These are phyloP conservation scores for Quercus tomentella DNA, from an alignment of 331 rosid species.

Conservation along the genomic window DNA sequence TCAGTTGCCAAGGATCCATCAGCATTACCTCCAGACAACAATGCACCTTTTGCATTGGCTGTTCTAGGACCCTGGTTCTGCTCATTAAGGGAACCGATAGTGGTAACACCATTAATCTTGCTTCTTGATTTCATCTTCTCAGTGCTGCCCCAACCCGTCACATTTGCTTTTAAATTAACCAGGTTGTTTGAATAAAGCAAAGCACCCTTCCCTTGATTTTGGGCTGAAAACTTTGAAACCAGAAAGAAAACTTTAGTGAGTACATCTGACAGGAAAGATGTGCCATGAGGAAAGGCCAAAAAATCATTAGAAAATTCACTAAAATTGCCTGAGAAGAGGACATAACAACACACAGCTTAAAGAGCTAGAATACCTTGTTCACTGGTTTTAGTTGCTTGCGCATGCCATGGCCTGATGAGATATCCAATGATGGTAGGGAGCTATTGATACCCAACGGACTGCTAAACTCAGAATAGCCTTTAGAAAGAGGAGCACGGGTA, in stretches of 20 bases:
- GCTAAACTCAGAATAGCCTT: conserved; percentile 32
- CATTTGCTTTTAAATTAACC: conserved; percentile 37
- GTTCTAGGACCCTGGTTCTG: conserved; percentile 61
- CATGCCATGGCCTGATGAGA: conserved; percentile 39
- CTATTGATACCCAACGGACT: conserved; percentile 26
- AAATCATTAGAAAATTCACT: conserved; percentile 17
- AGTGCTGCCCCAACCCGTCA: conserved; percentile 51
- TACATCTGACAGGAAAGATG: conserved; percentile 47
- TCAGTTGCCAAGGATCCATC: conserved; percentile 16
- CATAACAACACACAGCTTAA: not conserved
- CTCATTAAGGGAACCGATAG: conserved; percentile 29
- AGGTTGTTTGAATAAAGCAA: conserved; percentile 45
- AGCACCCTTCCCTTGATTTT: conserved; percentile 59
- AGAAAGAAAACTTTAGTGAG: conserved; percentile 41
- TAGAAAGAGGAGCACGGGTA: conserved; percentile 21
- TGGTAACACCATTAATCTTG: conserved; percentile 34
- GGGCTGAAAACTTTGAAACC: conserved; percentile 40
- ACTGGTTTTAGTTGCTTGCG: conserved; percentile 44
- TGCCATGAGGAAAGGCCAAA: conserved; percentile 38
- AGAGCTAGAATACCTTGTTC: conserved; percentile 49
- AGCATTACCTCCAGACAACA: conserved; percentile 31
- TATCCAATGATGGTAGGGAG: conserved; percentile 31
- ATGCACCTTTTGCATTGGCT: conserved; percentile 29
- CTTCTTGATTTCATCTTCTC: conserved; percentile 63
- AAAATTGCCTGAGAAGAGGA: conserved; percentile 16